These are phyloP conservation scores for Cryptosporidium sp. DNA, from an alignment of 169 alveolate species.

Conservation along the genomic window DNA sequence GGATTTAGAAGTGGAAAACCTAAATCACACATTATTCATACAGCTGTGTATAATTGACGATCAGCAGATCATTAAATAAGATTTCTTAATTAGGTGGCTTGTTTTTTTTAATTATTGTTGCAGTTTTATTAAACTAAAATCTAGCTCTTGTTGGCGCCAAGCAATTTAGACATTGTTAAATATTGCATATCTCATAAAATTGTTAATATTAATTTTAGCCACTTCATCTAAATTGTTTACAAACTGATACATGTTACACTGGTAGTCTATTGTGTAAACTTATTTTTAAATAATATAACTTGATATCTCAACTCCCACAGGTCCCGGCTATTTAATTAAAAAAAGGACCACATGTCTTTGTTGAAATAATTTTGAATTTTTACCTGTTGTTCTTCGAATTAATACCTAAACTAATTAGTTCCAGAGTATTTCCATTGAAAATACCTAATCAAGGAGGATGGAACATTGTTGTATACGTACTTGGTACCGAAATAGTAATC, in stretches of 20 bases:
- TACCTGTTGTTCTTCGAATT: background rate
- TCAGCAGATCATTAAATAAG: background rate
- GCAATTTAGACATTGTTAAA: background rate
- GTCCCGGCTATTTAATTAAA: background rate
- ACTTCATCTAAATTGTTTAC: background rate
- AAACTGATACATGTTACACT: background rate
- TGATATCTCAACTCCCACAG: too few relatives aligned
- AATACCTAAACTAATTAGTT: background rate
- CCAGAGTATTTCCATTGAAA: background rate
- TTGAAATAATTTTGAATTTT: background rate
- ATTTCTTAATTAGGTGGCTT: background rate
- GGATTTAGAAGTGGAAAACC: background rate
- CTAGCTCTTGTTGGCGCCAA: background rate
- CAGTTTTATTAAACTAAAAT: background rate
- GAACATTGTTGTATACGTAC: constrained; percentile 16
- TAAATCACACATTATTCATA: background rate
- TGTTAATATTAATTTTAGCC: too few relatives aligned
- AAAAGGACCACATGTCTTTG: background rate
- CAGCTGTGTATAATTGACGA: background rate
- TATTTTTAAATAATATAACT: too few relatives aligned
- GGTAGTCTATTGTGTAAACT: too few relatives aligned
- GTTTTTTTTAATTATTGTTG: background rate
- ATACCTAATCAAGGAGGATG: constrained; percentile 7
- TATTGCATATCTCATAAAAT: background rate
- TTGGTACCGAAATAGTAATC: constrained; percentile 48